Conservation (phyloP, 73 alveolate species). For the Symbiodinium natans region DNA sequence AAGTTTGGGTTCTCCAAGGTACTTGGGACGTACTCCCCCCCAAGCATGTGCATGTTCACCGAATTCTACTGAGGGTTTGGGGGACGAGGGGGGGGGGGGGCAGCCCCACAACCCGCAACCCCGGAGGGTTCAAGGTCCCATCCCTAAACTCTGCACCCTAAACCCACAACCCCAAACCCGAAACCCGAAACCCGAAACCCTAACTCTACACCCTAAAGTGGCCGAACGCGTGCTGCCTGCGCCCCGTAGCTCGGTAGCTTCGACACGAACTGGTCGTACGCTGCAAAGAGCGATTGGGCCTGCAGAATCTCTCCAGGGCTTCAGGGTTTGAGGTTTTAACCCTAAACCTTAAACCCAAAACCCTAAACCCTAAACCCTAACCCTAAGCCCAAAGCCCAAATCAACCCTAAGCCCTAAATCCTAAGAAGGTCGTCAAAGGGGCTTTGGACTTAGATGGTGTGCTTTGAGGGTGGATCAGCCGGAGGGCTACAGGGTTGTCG, state of each 20-base stretch:
- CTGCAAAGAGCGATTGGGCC: conserved; percentile 54
- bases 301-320: not conserved
- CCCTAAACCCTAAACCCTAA: no score
- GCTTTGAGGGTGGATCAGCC: no score
- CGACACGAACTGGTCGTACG: conserved; percentile 71
- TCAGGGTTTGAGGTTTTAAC: no score
- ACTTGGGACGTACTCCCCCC: not conserved
- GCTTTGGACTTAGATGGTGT: no score
- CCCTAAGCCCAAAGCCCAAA: no score
- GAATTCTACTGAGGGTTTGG: not conserved
- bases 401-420: no score
- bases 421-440: no score
- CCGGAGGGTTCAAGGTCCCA: no score
- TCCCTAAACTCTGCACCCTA: no score
- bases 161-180: no score
- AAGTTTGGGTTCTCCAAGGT: not conserved
- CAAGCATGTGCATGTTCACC: not conserved
- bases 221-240: not conserved
- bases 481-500: no score
- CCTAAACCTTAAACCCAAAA: no score
- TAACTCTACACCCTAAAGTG: not conserved
- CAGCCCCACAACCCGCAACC: not conserved
- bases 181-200: not conserved
- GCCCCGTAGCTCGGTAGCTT: conserved; percentile 42
- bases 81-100: not conserved